Percentiles rank a stretch among this genome's conserved stretches.
Evolutionary conservation across 257 asterid species (phyloP).

Genomic region (Striga asiatica): DNA sequence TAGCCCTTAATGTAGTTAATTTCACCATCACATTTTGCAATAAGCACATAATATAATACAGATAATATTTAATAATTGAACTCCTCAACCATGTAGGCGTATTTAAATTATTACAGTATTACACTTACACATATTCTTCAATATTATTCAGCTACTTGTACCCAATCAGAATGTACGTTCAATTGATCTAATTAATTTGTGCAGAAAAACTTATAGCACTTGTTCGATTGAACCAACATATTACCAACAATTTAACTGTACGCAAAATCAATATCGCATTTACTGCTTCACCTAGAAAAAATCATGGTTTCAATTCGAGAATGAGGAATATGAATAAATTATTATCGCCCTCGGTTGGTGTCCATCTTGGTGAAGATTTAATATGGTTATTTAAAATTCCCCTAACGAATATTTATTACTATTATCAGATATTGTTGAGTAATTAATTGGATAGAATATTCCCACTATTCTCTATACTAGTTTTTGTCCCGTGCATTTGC

Average conservation of each 20-base stretch:
- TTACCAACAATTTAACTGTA: neutral
- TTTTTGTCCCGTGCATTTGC: no score
- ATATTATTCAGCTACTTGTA: no score
- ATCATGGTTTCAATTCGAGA: neutral
- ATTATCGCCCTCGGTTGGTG: slow-evolving; percentile 19
- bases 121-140: no score
- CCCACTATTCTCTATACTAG: no score
- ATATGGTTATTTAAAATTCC: slow-evolving; percentile 16
- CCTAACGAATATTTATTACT: slow-evolving; percentile 14
- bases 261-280: slow-evolving; percentile 19
- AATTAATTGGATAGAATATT: slow-evolving; percentile 6
- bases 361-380: slow-evolving; percentile 17
- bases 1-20: no score
- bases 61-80: no score
- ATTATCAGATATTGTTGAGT: slow-evolving; percentile 14
- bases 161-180: no score
- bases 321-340: no score
- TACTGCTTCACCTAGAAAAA: slow-evolving; percentile 21
- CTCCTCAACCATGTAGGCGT: no score
- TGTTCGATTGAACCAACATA: neutral
- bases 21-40: no score
- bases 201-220: neutral
- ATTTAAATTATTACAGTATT: no score
- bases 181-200: neutral
- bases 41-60: no score